phyloP scores from a whole-genome alignment of 2,329 filamentous ascomycete genomes.

The Blastomyces parvus region DNA sequence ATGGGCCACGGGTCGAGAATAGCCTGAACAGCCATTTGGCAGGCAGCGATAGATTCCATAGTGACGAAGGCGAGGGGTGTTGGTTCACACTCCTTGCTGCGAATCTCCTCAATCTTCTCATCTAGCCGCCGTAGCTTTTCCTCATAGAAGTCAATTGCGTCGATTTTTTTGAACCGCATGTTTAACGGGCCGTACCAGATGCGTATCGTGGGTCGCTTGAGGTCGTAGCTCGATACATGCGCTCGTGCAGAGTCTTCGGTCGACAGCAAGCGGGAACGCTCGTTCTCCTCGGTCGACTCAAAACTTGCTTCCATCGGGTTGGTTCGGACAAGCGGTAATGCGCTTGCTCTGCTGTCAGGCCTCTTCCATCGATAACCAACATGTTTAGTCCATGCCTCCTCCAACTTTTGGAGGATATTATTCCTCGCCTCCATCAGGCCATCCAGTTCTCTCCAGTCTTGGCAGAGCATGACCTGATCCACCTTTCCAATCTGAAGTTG shows the following conservation, averaged over 20 bases:
- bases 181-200: slow-evolving; percentile 72
- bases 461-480: slow-evolving; percentile 75
- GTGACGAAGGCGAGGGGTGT: slow-evolving; percentile 89
- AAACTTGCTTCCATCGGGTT: slow-evolving; percentile 16
- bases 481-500: slow-evolving; percentile 82
- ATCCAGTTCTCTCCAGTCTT: slow-evolving; percentile 78
- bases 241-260: slow-evolving; percentile 27
- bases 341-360: slow-evolving; percentile 29
- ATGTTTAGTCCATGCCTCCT: slow-evolving; percentile 73
- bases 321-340: slow-evolving; percentile 35
- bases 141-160: slow-evolving; percentile 91
- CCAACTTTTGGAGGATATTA: slow-evolving; percentile 58
- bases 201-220: slow-evolving; percentile 55
- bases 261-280: slow-evolving; percentile 50
- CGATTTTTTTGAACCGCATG: slow-evolving; percentile 61
- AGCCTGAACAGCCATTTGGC: slow-evolving; percentile 92
- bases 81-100: slow-evolving; percentile 65
- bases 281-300: slow-evolving; percentile 39
- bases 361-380: slow-evolving; percentile 49
- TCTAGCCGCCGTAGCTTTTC: slow-evolving; percentile 73
- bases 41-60: slow-evolving; percentile 87
- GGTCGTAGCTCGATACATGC: slow-evolving; percentile 38
- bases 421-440: slow-evolving; percentile 59
- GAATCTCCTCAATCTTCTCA: slow-evolving; percentile 58
- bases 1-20: slow-evolving; percentile 84